phyloP scores from a whole-genome alignment of 2,329 filamentous ascomycete species.

The Corinectria fuckeliana region DNA sequence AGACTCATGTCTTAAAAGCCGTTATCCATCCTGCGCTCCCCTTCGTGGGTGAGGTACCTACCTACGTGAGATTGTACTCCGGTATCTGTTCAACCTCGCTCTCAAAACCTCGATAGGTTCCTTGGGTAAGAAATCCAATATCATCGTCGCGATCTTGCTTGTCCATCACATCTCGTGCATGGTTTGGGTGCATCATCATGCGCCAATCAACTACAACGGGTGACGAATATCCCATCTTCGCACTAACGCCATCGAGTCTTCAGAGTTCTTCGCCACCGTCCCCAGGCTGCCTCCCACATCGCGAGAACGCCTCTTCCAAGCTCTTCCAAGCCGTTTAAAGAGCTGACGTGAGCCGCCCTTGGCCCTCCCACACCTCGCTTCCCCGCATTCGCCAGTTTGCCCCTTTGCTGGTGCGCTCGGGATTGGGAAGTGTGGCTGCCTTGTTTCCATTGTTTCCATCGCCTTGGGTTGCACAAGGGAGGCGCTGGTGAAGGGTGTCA shows the following conservation, averaged over 20 bases:
- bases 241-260: too few species aligned
- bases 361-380: background rate
- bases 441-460: background rate
- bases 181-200: too few species aligned
- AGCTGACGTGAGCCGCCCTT: background rate
- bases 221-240: background rate
- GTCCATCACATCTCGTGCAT: background rate
- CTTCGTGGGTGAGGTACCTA: too few species aligned
- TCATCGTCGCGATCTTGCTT: background rate
- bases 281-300: background rate
- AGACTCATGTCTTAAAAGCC: too few species aligned
- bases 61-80: too few species aligned
- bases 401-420: background rate
- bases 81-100: background rate
- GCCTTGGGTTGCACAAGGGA: background rate
- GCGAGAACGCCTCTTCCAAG: background rate
- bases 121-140: background rate
- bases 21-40: too few species aligned
- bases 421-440: background rate
- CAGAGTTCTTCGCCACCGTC: background rate
- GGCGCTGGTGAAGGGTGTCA: background rate
- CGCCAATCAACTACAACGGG: too few species aligned
- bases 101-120: too few species aligned
- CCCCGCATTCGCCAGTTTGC: background rate
- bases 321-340: constrained; percentile 10